Evolutionary conservation across 768 basidiomycete genomes (phyloP).

Genomic region (Sporobolomyces pararoseus): DNA sequence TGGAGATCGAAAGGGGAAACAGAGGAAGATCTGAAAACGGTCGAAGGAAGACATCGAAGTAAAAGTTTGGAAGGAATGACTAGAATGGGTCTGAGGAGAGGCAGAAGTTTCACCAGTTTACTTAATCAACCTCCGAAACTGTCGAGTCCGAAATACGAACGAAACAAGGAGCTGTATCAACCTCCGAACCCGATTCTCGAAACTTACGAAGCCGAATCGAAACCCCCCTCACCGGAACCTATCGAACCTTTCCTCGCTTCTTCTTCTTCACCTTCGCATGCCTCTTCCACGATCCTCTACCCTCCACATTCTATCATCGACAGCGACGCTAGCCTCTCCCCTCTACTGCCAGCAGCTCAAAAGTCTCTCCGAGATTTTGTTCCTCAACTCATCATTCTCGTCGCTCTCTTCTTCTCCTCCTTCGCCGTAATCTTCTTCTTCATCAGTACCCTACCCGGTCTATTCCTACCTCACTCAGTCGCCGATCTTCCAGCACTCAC

Average conservation of each 20-base stretch:
- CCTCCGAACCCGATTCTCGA: slow-evolving; percentile 28
- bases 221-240: slow-evolving; percentile 5
- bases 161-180: slow-evolving; percentile 18
- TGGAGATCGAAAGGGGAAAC: slow-evolving; percentile 22
- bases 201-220: slow-evolving; percentile 25
- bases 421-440: slow-evolving; percentile 40
- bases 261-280: not conserved
- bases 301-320: not conserved
- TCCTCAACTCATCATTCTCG: slow-evolving; percentile 43
- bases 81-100: slow-evolving; percentile 31
- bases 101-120: slow-evolving; percentile 37
- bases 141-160: slow-evolving; percentile 11
- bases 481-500: slow-evolving; percentile 42
- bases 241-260: not conserved
- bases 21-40: slow-evolving; percentile 6
- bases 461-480: slow-evolving; percentile 43
- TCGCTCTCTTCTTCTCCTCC: slow-evolving; percentile 44
- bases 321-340: not conserved
- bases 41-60: slow-evolving; percentile 16
- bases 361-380: slow-evolving; percentile 33
- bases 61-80: slow-evolving; percentile 37
- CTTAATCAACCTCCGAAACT: not conserved
- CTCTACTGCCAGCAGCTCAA: not conserved
- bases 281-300: slow-evolving; percentile 4
- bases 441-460: slow-evolving; percentile 42